These are phyloP conservation scores for Aspergillus ruber DNA, from an alignment of 2,329 filamentous ascomycete species.

Conservation along the genomic window DNA sequence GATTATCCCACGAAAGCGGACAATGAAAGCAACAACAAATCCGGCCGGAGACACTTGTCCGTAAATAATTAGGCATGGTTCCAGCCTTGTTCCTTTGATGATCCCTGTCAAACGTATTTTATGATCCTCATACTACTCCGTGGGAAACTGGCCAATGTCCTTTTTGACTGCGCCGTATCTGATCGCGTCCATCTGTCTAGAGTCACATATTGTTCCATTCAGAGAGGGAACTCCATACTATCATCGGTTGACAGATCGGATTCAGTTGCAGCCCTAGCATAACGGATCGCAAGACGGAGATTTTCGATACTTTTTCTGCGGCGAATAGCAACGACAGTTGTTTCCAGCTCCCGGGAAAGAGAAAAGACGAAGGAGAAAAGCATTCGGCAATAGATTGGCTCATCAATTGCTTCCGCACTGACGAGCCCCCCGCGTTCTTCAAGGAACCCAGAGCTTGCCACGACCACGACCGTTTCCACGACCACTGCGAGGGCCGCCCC, in stretches of 20 bases:
- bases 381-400: conserved; percentile 15
- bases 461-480: conserved; percentile 34
- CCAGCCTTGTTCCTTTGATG: too few relatives aligned
- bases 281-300: conserved; percentile 2
- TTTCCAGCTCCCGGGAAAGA: conserved; percentile 8
- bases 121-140: background rate
- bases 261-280: background rate
- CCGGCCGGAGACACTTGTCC: too few relatives aligned
- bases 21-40: too few relatives aligned
- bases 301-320: conserved; percentile 10
- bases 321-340: conserved; percentile 14
- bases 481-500: conserved; percentile 29
- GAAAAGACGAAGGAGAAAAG: background rate
- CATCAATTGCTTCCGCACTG: conserved; percentile 10
- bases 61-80: too few relatives aligned
- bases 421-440: conserved; percentile 18
- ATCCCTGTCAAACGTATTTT: too few relatives aligned
- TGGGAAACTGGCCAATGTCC: background rate
- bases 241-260: conserved; percentile 12
- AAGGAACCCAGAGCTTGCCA: conserved; percentile 42
- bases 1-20: too few relatives aligned
- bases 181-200: conserved; percentile 7
- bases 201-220: background rate
- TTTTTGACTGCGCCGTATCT: conserved; percentile 10
- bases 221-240: conserved; percentile 4